Conservation (phyloP, 148 eudicot species). For the Arbutus unedo region DNA sequence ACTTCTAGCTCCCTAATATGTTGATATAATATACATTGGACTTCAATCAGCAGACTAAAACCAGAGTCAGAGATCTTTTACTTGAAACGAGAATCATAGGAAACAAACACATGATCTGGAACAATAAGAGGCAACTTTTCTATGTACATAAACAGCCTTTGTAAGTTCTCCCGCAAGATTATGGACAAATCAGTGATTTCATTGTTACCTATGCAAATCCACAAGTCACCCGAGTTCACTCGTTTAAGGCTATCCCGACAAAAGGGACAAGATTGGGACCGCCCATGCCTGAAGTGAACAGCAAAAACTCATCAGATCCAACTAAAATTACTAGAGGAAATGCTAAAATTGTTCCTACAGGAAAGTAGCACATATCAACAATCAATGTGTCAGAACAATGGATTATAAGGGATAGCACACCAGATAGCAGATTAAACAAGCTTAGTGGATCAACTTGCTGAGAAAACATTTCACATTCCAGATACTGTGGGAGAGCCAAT, state of each 20-base stretch:
- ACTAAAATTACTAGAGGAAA: neutral
- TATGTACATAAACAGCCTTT: constrained; percentile 33
- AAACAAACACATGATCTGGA: constrained; percentile 24
- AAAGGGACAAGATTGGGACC: constrained; percentile 47
- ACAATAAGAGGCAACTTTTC: constrained; percentile 37
- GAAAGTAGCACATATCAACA: neutral
- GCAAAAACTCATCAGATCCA: constrained; percentile 4
- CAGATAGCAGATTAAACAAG: neutral
- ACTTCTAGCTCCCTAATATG: neutral
- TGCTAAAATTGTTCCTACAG: neutral
- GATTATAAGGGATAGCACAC: neutral
- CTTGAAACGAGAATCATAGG: constrained; percentile 25
- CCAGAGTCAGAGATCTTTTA: constrained; percentile 12
- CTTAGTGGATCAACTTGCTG: neutral
- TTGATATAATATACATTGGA: constrained; percentile 11
- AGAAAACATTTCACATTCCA: neutral
- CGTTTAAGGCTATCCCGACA: constrained; percentile 39
- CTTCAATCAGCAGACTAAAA: constrained; percentile 10
- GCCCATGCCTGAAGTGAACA: constrained; percentile 25
- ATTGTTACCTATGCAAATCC: constrained; percentile 28
- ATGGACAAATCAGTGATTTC: constrained; percentile 26
- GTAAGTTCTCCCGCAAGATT: constrained; percentile 28
- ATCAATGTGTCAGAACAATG: neutral
- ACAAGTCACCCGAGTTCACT: constrained; percentile 41
- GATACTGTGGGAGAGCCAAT: neutral